Evolutionary conservation across 345 rosid genomes (phyloP), one percentile per base, ranked within the genome.

Genomic region (Salix viminalis): DNA sequence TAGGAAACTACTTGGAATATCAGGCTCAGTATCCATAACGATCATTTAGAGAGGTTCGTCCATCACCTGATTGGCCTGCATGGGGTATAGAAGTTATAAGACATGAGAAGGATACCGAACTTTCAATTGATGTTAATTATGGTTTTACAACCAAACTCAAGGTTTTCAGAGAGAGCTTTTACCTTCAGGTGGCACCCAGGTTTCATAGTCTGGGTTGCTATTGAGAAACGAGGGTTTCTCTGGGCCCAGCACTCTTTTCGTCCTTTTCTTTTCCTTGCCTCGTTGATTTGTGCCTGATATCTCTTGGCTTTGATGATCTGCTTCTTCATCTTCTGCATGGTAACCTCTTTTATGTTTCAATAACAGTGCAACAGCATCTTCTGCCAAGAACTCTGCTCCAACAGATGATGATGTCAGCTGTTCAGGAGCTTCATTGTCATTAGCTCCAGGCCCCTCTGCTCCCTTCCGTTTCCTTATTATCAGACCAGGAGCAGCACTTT

Each of bases 171-270:
- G 54, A 30, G 21, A 23, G 6, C 26, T 28, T 23, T 73, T 91
- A 96, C 99, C 99, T 88, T 87, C 66, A 74, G 99, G 99, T 72
- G 99, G 99, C 58, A 96, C 89, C 99, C 99, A 96, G 44, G 92
- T 70, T 69, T 90, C 94, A 65, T 82, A 86, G 8, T 89, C 92
- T 14, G 92, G 73, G 73, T 60, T 75, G 56, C 75, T 77, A 48
- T 86, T 80, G 19, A 92, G 85, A 83, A 87, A 96, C 30, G 92
- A 79, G n/a, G 98, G 94, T 76, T 91, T 93, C 77, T 89, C 90
- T 0, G 98, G 92, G 34, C 95, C 97, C 74, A 88, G 75, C 14
- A 83, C 87, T 80, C 90, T 89, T 80, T 84, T 91, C 14, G 86
- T 82, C 78, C 78, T 93, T 79, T 86, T 88, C 42, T 77, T 84